These are phyloP conservation scores for Aspergillus neoniger DNA, from an alignment of 2,329 filamentous ascomycete genomes.

Conservation along the genomic window DNA sequence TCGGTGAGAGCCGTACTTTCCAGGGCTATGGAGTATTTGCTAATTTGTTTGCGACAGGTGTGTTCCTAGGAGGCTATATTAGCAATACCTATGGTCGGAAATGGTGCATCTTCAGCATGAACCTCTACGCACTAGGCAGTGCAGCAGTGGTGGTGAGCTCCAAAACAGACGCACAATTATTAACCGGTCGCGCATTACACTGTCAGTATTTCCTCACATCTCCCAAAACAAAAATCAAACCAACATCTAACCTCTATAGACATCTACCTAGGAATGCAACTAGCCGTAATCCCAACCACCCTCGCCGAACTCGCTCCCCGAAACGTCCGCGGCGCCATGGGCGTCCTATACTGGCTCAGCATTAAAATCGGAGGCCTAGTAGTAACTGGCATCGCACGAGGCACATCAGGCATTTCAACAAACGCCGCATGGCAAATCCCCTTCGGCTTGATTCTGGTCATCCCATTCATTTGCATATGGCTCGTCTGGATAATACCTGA, in stretches of 20 bases:
- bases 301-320: constrained; percentile 4
- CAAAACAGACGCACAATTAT: background rate
- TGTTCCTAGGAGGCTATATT: constrained; percentile 1
- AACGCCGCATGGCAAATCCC: constrained; percentile 6
- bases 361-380: background rate
- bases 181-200: background rate
- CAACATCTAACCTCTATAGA: background rate
- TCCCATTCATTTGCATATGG: background rate
- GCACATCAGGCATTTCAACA: background rate
- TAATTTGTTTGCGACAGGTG: background rate
- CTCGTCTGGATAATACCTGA: constrained; percentile 6
- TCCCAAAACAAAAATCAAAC: background rate
- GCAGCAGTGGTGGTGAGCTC: constrained; percentile 4
- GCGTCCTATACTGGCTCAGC: constrained; percentile 3
- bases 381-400: background rate
- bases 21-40: background rate
- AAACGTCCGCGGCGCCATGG: background rate
- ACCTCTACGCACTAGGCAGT: background rate
- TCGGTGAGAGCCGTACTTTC: background rate
- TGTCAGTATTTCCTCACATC: background rate
- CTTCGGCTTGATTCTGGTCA: background rate
- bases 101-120: constrained; percentile 1
- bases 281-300: background rate
- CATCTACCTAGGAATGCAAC: constrained; percentile 8
- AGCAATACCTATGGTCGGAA: background rate